phyloP scores from a whole-genome alignment of 2,329 filamentous ascomycete species.

The Neurospora crassa region DNA sequence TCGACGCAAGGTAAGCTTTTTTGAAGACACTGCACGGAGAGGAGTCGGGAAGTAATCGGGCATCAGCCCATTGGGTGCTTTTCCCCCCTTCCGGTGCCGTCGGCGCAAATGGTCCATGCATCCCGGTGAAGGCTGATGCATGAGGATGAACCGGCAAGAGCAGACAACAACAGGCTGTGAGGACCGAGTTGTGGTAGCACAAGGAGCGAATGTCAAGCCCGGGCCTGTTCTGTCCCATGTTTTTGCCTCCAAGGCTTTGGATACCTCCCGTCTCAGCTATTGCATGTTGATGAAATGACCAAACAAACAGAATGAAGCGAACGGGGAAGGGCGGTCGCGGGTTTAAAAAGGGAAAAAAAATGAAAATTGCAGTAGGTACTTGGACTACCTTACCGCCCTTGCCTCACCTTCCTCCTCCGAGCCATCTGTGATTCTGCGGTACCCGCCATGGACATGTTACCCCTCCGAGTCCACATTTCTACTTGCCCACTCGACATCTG shows the following conservation, averaged over 20 bases:
- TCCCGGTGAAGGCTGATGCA: not conserved
- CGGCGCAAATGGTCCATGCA: not conserved
- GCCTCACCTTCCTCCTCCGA: not conserved
- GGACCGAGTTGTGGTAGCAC: not conserved
- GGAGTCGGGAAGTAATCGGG: not conserved
- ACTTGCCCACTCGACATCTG: not conserved
- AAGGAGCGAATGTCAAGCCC: not conserved
- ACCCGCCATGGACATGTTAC: not conserved
- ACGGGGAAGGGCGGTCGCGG: not conserved
- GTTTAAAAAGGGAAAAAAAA: not conserved
- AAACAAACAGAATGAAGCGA: not conserved
- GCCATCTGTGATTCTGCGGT: not conserved
- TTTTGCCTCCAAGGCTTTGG: not conserved
- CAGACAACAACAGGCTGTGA: not conserved
- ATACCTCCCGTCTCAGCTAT: not conserved
- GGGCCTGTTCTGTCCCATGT: not conserved
- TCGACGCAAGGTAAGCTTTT: not conserved
- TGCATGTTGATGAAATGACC: not conserved
- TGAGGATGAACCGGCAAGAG: not conserved
- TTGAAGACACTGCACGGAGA: not conserved
- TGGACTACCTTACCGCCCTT: not conserved
- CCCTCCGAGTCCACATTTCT: not conserved
- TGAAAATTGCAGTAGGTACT: not conserved
- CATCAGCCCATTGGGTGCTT: not conserved
- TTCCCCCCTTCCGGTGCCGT: not conserved